Percentiles rank a stretch among this genome's conserved stretches.
Conservation (phyloP, 257 asterid genomes). For the Petunia axillaris region DNA sequence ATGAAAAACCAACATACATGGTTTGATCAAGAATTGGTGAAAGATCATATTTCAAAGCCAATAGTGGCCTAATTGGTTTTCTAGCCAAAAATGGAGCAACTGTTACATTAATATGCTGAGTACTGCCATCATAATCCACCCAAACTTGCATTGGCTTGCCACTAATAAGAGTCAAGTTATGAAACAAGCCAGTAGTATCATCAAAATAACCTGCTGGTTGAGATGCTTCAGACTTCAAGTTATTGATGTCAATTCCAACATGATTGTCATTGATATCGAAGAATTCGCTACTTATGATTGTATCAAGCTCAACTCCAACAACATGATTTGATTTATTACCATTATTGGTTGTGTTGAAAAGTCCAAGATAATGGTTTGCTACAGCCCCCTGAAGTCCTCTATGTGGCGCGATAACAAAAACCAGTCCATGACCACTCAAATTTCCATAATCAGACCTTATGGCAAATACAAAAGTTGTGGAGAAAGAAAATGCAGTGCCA, state of each 20-base stretch:
- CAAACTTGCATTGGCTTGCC: conserved; percentile 54
- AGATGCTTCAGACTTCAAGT: conserved; percentile 34
- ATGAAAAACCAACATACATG: conserved; percentile 70
- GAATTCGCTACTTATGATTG: conserved; percentile 46
- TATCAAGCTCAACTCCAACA: conserved; percentile 65
- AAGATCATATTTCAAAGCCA: conserved; percentile 40
- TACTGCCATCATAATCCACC: conserved; percentile 52
- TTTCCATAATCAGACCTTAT: conserved; percentile 47
- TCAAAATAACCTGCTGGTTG: conserved; percentile 48
- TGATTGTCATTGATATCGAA: conserved; percentile 56
- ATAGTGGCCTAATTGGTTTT: conserved; percentile 53
- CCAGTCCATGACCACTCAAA: conserved; percentile 60
- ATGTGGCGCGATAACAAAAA: conserved; percentile 62
- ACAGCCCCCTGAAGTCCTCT: conserved; percentile 41
- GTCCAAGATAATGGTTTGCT: conserved; percentile 54
- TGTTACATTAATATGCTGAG: conserved; percentile 42
- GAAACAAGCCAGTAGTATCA: conserved; percentile 26
- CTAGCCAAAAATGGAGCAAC: conserved; percentile 41
- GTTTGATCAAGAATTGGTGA: conserved; percentile 41
- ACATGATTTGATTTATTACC: conserved; percentile 57
- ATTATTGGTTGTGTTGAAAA: conserved; percentile 50
- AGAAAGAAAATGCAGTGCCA: conserved; percentile 46
- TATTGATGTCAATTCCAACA: conserved; percentile 59
- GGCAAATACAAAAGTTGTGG: conserved; percentile 60
- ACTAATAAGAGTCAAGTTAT: conserved; percentile 48